Percentiles rank a stretch among this genome's conserved stretches.
Evolutionary conservation across 495 filamentous ascomycete genomes (phyloP).

Genomic region (Wilcoxina mikolae): DNA sequence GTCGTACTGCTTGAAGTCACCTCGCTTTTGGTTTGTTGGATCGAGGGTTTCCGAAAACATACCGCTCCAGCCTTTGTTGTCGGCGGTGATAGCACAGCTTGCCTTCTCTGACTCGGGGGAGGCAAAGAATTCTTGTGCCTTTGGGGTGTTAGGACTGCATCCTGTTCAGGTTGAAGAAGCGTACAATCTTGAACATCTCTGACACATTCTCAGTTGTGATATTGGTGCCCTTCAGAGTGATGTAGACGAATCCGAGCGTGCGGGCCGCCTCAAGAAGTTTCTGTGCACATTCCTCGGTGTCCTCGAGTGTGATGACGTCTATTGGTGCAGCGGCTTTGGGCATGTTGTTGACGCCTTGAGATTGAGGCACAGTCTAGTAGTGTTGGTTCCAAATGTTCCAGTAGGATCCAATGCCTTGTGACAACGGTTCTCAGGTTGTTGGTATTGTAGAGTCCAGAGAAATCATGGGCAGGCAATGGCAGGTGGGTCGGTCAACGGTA

Average conservation of each 20-base stretch:
- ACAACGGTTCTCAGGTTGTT: no score
- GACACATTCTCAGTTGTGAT: slow-evolving; percentile 55
- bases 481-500: no score
- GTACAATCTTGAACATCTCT: slow-evolving; percentile 61
- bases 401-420: no score
- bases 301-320: slow-evolving; percentile 51
- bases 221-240: slow-evolving; percentile 53
- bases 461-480: no score
- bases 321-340: neutral
- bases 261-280: slow-evolving; percentile 65
- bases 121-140: slow-evolving; percentile 67
- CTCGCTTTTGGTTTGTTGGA: slow-evolving; percentile 69
- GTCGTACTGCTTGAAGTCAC: slow-evolving; percentile 80
- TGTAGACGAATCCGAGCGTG: slow-evolving; percentile 76
- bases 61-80: slow-evolving; percentile 77
- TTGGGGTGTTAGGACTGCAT: slow-evolving; percentile 6
- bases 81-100: slow-evolving; percentile 52
- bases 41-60: slow-evolving; percentile 85
- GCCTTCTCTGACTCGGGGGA: slow-evolving; percentile 59
- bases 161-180: neutral
- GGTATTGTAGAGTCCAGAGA: no score
- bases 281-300: slow-evolving; percentile 43
- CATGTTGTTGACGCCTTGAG: neutral
- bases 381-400: slow-evolving; percentile 1
- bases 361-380: neutral